Evolutionary conservation across 2,329 filamentous ascomycete genomes (phyloP), one percentile per base, ranked within the genome.

Genomic region (Purpureocillium lavendulum): DNA sequence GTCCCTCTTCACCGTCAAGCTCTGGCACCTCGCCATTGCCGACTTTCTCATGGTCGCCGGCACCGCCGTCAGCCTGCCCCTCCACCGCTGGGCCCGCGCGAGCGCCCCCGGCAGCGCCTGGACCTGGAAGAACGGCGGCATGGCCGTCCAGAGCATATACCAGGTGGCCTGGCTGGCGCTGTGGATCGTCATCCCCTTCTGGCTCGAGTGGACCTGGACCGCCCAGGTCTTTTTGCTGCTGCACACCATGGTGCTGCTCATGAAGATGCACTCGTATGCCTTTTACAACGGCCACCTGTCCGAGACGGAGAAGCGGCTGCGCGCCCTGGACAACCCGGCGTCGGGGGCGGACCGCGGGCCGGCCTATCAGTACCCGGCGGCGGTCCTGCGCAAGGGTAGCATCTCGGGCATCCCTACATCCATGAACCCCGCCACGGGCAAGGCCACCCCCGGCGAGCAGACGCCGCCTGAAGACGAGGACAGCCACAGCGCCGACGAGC

Each of bases 191-290:
- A 79, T 88, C 56, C 92, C 92, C 0, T 97, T 97, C 49, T 61
- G 82, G 50, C 71, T 94, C 8, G 73, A 84, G 38, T 98, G 92
- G 92, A 86, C 88, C 3, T 98, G 92, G 92, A 98, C 92, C 1
- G 82, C 90, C 3, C 92, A 97, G 57, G 92, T 98, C 30, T 98
- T 94, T 60, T 77, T 98, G 51, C 83, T 89, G 10, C 70, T 98
- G 28, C 92, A 98, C 62, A 83, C 88, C 33, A 79, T 98, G 63
- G 83, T 87, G 7, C 72, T 98, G 15, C 79, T 96, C 37, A 98
- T 98, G 92, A 98, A 98, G 70, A 92, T 97, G 80, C 92, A 98
- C 61, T 96, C 89, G 6, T 98, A 95, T 56, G 85, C 87, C 17
- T 98, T 97, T 61, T 98, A 98, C 68, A 97, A 96, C 53, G 92